Evolutionary conservation across 78 protist genomes (phyloP).

Genomic region (Speleostelium caveatum): DNA sequence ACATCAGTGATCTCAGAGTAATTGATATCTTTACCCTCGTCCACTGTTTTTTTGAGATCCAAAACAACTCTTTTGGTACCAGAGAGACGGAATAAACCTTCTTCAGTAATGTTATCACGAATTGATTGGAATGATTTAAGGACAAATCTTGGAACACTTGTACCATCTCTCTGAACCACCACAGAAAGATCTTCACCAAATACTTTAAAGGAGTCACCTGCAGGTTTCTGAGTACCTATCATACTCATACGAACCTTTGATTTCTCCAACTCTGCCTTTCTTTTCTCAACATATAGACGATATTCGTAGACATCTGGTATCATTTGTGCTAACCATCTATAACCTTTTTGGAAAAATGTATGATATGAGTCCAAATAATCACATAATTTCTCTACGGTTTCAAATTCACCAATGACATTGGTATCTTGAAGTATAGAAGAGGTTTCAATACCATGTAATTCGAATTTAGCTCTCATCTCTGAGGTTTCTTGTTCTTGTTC

Average conservation of each 20-base stretch:
- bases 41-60: slow-evolving; percentile 34
- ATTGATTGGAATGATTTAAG: slow-evolving; percentile 34
- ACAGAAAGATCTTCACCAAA: slow-evolving; percentile 69
- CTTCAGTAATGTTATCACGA: slow-evolving; percentile 28
- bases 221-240: slow-evolving; percentile 25
- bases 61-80: slow-evolving; percentile 49
- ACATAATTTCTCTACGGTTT: slow-evolving; percentile 58
- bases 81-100: slow-evolving; percentile 67
- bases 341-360: slow-evolving; percentile 71
- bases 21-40: slow-evolving; percentile 71
- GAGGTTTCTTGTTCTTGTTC: slow-evolving; percentile 52
- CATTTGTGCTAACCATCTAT: slow-evolving; percentile 75
- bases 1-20: slow-evolving; percentile 9
- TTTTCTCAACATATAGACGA: slow-evolving; percentile 68
- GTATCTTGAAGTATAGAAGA: slow-evolving; percentile 22
- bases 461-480: slow-evolving; percentile 27
- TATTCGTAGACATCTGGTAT: slow-evolving; percentile 73
- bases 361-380: slow-evolving; percentile 69
- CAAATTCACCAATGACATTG: slow-evolving; percentile 72
- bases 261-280: slow-evolving; percentile 70
- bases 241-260: slow-evolving; percentile 68
- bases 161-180: slow-evolving; percentile 9
- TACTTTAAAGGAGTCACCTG: slow-evolving; percentile 2
- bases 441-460: slow-evolving; percentile 43
- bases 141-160: slow-evolving; percentile 29